phyloP scores from a whole-genome alignment of 164 flowering plant species.

The Euptelea pleiosperma region DNA sequence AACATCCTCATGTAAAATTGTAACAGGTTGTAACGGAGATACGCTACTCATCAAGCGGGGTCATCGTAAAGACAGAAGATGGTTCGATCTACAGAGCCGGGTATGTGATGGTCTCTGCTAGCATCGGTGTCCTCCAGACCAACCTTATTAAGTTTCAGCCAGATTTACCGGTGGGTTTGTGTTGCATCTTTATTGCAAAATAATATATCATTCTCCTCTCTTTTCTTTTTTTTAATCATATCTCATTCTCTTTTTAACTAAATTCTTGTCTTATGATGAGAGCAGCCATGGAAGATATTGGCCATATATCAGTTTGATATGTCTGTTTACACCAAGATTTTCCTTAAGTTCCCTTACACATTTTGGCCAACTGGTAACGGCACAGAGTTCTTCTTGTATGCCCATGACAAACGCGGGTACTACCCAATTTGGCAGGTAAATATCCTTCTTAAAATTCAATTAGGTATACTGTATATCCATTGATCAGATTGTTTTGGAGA shows the following conservation, averaged over 20 bases:
- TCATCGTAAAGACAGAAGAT: slow-evolving; percentile 42
- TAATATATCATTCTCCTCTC: background rate
- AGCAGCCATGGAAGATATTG: slow-evolving; percentile 26
- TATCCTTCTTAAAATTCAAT: too few relatives aligned
- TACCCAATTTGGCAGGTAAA: slow-evolving; percentile 51
- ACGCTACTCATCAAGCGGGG: slow-evolving; percentile 30
- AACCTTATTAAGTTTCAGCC: slow-evolving; percentile 42
- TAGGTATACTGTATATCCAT: too few relatives aligned
- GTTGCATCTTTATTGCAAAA: background rate
- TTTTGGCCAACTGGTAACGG: slow-evolving; percentile 42
- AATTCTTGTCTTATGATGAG: background rate
- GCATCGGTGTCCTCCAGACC: slow-evolving; percentile 47
- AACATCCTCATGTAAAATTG: background rate
- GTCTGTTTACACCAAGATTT: slow-evolving; percentile 31
- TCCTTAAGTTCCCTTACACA: slow-evolving; percentile 33
- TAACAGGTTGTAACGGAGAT: slow-evolving; percentile 39
- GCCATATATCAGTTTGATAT: slow-evolving; percentile 31
- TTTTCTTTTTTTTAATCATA: background rate
- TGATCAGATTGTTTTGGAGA: too few relatives aligned
- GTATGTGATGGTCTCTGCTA: slow-evolving; percentile 36
- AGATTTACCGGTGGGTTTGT: slow-evolving; percentile 29
- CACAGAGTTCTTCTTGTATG: slow-evolving; percentile 35
- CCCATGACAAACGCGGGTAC: slow-evolving; percentile 27
- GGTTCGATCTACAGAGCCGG: slow-evolving; percentile 31
- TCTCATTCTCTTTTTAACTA: too few relatives aligned